Conservation (phyloP, 352 stramenopile genomes). For the Globisporangium middletonii region DNA sequence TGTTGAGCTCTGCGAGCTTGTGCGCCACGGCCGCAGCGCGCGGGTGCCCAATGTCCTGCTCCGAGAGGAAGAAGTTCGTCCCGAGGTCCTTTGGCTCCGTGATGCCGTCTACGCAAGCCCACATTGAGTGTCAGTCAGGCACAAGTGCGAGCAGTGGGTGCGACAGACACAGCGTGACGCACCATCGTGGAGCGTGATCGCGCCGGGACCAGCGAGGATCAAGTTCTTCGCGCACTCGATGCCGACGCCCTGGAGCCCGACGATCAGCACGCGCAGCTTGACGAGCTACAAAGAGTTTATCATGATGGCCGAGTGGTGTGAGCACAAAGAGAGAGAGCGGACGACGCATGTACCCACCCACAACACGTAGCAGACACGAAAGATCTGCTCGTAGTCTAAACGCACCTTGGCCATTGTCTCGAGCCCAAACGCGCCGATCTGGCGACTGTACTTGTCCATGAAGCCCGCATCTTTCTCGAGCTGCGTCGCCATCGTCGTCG, state of each 20-base stretch:
- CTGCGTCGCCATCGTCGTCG: slow-evolving; percentile 60
- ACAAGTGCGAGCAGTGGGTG: not conserved
- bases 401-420: slow-evolving; percentile 89
- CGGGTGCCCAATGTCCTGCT: slow-evolving; percentile 70
- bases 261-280: slow-evolving; percentile 80
- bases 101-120: slow-evolving; percentile 34
- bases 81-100: slow-evolving; percentile 85
- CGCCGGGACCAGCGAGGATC: slow-evolving; percentile 83
- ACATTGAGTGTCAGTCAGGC: slow-evolving; percentile 3
- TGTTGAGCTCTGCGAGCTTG: slow-evolving; percentile 90
- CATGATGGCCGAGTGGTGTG: not conserved
- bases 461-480: slow-evolving; percentile 85
- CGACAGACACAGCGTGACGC: not conserved
- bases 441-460: slow-evolving; percentile 92
- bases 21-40: slow-evolving; percentile 55
- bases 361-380: not conserved
- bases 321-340: not conserved
- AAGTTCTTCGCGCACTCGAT: slow-evolving; percentile 93
- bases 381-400: not conserved
- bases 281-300: slow-evolving; percentile 33
- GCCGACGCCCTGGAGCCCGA: slow-evolving; percentile 82
- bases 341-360: not conserved
- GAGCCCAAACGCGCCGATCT: slow-evolving; percentile 90
- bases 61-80: slow-evolving; percentile 91
- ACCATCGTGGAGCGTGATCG: slow-evolving; percentile 86